Percentiles rank a stretch among this genome's conserved stretches.
These are phyloP conservation scores for Spergularia azorica DNA, from an alignment of 179 eudicot genomes.

Conservation along the genomic window DNA sequence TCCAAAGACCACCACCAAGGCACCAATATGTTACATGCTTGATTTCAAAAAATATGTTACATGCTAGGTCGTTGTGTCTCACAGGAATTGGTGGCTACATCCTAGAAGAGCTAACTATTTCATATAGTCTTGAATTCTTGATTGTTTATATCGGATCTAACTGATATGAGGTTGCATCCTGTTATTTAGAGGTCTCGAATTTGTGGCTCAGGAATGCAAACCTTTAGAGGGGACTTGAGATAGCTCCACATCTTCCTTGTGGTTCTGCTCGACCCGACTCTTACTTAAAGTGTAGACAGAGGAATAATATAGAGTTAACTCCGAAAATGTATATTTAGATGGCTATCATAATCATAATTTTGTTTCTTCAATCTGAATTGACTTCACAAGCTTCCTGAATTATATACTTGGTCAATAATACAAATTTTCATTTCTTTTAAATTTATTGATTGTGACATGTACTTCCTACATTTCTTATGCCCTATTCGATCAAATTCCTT, in stretches of 20 bases:
- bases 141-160: neutral
- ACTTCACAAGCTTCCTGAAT: neutral
- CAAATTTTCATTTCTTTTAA: neutral
- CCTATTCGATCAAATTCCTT: neutral
- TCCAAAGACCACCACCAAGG: neutral
- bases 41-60: neutral
- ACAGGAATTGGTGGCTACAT: too few species aligned
- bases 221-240: too few species aligned
- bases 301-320: neutral
- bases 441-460: neutral
- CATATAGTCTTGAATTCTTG: neutral
- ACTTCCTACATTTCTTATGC: neutral
- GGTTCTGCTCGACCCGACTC: too few species aligned
- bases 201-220: too few species aligned
- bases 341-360: too few species aligned
- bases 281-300: too few species aligned
- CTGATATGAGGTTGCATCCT: neutral
- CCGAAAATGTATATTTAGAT: neutral
- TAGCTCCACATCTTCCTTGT: too few species aligned
- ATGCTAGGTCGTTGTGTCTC: conserved; percentile 5
- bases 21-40: neutral
- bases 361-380: neutral
- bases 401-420: neutral
- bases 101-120: neutral
- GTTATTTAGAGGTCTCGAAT: neutral